Percentiles rank a stretch among this genome's conserved stretches.
Conservation (phyloP, 2,329 filamentous ascomycete species). For the Penicillium sp. region DNA sequence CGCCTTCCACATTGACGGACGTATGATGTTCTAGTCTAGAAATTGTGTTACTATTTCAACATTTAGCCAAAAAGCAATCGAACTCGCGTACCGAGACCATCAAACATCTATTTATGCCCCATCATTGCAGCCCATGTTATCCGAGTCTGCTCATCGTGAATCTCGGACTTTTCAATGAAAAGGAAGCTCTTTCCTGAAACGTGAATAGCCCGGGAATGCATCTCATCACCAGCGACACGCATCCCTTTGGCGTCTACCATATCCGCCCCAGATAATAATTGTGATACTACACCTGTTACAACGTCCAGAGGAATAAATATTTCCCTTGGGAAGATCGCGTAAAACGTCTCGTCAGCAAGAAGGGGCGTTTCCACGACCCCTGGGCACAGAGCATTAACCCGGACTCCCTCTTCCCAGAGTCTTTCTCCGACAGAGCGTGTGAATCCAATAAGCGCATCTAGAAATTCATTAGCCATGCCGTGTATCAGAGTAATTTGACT, state of each 20-base stretch:
- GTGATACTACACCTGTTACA: constrained; percentile 7
- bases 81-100: neutral
- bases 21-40: neutral
- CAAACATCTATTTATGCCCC: neutral
- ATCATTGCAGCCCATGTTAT: constrained; percentile 11
- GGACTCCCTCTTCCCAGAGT: constrained; percentile 38
- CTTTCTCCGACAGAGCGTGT: constrained; percentile 37
- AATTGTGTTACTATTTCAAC: neutral
- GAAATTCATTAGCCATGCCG: neutral
- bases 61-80: too few relatives aligned
- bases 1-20: neutral
- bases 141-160: constrained; percentile 21
- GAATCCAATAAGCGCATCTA: constrained; percentile 40
- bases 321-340: constrained; percentile 33
- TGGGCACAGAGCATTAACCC: constrained; percentile 36
- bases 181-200: constrained; percentile 25
- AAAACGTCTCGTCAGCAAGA: constrained; percentile 34
- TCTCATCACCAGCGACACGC: constrained; percentile 15
- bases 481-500: too few relatives aligned
- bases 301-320: constrained; percentile 10
- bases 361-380: constrained; percentile 40
- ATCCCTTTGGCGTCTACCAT: constrained; percentile 16
- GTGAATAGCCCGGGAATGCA: constrained; percentile 28
- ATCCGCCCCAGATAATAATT: constrained; percentile 5
- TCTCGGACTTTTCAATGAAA: constrained; percentile 23